A percentile compares a stretch with the other conserved stretches of the same genome.
These are phyloP conservation scores for Tirmania nivea DNA, from an alignment of 495 filamentous ascomycete genomes.

Conservation along the genomic window DNA sequence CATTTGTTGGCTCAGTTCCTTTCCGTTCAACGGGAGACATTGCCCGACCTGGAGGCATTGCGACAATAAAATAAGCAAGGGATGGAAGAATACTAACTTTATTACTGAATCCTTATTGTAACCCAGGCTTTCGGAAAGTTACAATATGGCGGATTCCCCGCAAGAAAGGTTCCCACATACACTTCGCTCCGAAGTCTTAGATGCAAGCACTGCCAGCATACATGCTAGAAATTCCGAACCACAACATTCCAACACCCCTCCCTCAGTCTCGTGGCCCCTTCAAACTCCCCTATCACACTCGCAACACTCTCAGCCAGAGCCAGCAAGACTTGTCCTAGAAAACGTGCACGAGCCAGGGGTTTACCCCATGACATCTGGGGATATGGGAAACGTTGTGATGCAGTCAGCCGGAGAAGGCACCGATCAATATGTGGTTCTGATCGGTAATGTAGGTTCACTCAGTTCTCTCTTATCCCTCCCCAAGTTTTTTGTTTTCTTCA, in stretches of 20 bases:
- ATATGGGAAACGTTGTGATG: conserved; percentile 5
- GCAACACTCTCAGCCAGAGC: not conserved
- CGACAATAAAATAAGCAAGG: not conserved
- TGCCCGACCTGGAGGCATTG: no score
- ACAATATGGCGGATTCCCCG: no score
- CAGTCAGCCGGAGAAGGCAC: conserved; percentile 2
- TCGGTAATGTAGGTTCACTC: conserved; percentile 3
- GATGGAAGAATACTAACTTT: not conserved
- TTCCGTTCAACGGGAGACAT: no score
- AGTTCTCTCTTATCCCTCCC: not conserved
- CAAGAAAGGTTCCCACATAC: no score
- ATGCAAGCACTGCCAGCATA: no score
- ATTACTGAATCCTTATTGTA: not conserved
- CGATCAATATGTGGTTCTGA: conserved; percentile 5
- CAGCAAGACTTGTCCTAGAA: not conserved
- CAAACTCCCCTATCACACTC: no score
- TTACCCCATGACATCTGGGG: not conserved
- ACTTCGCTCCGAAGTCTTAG: no score
- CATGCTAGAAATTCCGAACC: no score
- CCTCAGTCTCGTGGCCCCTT: no score
- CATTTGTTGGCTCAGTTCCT: no score
- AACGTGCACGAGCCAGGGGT: not conserved
- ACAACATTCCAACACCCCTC: no score
- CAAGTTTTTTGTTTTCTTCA: not conserved
- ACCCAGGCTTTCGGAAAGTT: no score